These are phyloP conservation scores for Globisporangium canariense DNA, from an alignment of 352 stramenopile genomes.

Conservation along the genomic window DNA sequence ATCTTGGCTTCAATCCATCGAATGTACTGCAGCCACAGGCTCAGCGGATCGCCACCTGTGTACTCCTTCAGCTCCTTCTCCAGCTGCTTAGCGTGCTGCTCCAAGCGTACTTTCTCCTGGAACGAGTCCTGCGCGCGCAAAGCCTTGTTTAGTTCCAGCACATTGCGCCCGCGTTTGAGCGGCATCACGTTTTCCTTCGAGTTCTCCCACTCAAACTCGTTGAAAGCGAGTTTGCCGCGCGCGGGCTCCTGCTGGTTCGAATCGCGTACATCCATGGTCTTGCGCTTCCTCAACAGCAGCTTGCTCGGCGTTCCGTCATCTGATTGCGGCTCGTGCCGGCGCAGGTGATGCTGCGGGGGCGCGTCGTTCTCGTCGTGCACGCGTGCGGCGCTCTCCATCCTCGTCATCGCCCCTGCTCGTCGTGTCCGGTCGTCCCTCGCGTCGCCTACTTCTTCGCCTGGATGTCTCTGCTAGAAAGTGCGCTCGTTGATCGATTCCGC, in stretches of 20 bases:
- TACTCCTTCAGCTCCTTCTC: conserved; percentile 48
- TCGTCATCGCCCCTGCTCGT: not conserved
- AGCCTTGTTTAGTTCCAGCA: conserved; percentile 73
- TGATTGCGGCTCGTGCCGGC: conserved; percentile 2
- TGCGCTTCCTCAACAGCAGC: conserved; percentile 28
- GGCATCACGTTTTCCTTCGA: conserved; percentile 89
- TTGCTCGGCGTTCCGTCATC: conserved; percentile 3
- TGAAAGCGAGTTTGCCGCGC: conserved; percentile 6
- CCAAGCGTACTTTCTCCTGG: conserved; percentile 52
- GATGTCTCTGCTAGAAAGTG: conserved; percentile 1
- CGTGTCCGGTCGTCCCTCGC: not conserved
- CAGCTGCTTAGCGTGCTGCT: conserved; percentile 48
- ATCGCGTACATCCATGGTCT: conserved; percentile 30
- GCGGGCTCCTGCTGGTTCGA: conserved; percentile 5
- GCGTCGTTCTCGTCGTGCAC: conserved; percentile 21
- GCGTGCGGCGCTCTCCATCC: conserved; percentile 8
- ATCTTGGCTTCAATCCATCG: conserved; percentile 80
- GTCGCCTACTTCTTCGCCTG: not conserved
- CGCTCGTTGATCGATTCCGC: conserved; percentile 24
- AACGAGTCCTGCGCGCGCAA: conserved; percentile 63
- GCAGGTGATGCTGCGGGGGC: not conserved
- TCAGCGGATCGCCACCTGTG: conserved; percentile 61
- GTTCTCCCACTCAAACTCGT: conserved; percentile 78
- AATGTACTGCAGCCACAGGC: conserved; percentile 69
- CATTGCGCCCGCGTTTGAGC: conserved; percentile 73